Percentiles rank a stretch among this genome's conserved stretches.
Conservation (phyloP, 2,329 filamentous ascomycete species). For the Geosmithia flava region DNA sequence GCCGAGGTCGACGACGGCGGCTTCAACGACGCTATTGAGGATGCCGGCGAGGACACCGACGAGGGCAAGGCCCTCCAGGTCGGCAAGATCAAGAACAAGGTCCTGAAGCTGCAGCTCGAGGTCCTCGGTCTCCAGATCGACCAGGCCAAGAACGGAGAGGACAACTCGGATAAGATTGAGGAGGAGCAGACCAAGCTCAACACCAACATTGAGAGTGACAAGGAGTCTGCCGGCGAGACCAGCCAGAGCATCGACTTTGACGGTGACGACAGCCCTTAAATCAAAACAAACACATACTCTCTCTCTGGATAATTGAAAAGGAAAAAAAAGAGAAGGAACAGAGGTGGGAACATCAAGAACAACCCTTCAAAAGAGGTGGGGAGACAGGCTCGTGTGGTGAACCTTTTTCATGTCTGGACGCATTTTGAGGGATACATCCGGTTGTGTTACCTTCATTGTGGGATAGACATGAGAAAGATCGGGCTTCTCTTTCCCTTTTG, state of each 20-base stretch:
- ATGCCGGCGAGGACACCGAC: constrained; percentile 30
- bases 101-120: constrained; percentile 41
- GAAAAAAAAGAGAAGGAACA: too few relatives aligned
- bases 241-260: constrained; percentile 21
- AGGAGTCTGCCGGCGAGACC: constrained; percentile 25
- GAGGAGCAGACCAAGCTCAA: constrained; percentile 37
- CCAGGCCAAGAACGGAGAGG: constrained; percentile 35
- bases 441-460: too few relatives aligned
- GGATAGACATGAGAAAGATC: too few relatives aligned
- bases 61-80: constrained; percentile 31
- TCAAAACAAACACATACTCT: too few relatives aligned
- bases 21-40: constrained; percentile 41
- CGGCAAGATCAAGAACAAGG: constrained; percentile 49
- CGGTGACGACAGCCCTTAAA: constrained; percentile 1
- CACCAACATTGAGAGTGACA: constrained; percentile 38
- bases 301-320: too few relatives aligned
- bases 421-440: too few relatives aligned
- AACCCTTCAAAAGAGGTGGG: too few relatives aligned
- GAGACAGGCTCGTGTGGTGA: too few relatives aligned
- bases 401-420: too few relatives aligned
- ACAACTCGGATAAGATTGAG: constrained; percentile 28
- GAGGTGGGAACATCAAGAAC: too few relatives aligned
- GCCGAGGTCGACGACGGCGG: constrained; percentile 39
- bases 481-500: too few relatives aligned
- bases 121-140: constrained; percentile 36